Evolutionary conservation across 768 basidiomycete genomes (phyloP), one percentile per base, ranked within the genome.

Genomic region (Vishniacozyma victoriae): DNA sequence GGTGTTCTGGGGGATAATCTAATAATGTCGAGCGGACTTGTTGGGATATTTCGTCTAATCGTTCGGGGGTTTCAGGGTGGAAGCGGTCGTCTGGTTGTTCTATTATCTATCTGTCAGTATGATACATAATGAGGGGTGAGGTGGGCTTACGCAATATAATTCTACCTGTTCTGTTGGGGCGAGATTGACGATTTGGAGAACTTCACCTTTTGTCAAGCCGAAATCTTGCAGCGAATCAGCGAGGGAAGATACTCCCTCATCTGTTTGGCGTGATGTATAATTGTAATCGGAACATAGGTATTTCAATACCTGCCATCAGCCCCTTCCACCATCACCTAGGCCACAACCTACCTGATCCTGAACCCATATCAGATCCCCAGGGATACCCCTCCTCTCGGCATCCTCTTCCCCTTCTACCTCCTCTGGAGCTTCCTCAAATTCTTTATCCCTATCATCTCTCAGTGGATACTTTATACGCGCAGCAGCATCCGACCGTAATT

Each of bases 1-100:
- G 19, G 57, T 40, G 31, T 31, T 56, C 40, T n/a, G 44, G 41
- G 11, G 52, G 42, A 7, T 50, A 23, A 12, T 47, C 25, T 14
- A 54, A 46, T 13, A 60, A 50, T 4, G 50, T 69, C 19, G 35
- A 27, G 26, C 26, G 73, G 19, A 92, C 83, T 23, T 75, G 67
- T 6, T 41, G 20, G 14, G 39, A 50, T 6, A 65, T 57, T 4
- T 67, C 62, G 0, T 90, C 74, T 11, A 92, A 80, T 7, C 82
- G 80, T 2, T 83, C 79, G 72, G 85, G 82, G 25, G 77, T 75
- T 33, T 82, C 78, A 0, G 83, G 82, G n/a, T 49, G 42, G 4
- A 90, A 78, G 36, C 91, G 79, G 55, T 86, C 84, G 70, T 91
- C 87, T 2, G 89, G 73, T 69, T 96, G 91, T 72, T 96, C 92